Conservation (phyloP, 306 rosid genomes). For the Gleditsia sinensis region DNA sequence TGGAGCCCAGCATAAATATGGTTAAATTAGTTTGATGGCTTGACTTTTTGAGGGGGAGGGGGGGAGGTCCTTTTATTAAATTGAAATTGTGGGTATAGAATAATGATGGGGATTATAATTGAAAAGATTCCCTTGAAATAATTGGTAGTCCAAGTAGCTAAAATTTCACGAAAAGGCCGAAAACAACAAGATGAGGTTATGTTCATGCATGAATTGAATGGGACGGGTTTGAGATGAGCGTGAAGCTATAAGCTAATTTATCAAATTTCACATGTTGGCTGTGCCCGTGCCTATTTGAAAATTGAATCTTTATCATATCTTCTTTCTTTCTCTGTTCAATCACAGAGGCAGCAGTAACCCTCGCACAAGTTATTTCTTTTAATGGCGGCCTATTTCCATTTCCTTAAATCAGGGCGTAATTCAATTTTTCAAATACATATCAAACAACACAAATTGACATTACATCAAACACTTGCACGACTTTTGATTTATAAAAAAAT, state of each 20-base stretch:
- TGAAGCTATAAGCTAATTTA: not conserved
- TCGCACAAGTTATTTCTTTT: conserved; percentile 1
- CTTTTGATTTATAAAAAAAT: too few relatives aligned
- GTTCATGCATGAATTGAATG: conserved; percentile 1
- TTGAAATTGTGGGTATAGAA: conserved; percentile 3
- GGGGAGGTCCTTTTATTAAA: not conserved
- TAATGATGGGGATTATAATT: conserved; percentile 27
- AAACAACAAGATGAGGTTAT: conserved; percentile 2
- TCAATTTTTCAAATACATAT: too few relatives aligned
- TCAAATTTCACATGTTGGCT: conserved; percentile 38
- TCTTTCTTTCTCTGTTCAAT: conserved; percentile 2
- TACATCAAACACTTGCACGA: too few relatives aligned
- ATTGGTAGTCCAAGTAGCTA: conserved; percentile 26
- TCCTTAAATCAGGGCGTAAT: too few relatives aligned
- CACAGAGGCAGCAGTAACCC: conserved; percentile 4
- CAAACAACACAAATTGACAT: too few relatives aligned
- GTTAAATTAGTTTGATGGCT: not conserved
- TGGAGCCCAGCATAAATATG: conserved; percentile 3
- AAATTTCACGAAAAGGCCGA: conserved; percentile 7
- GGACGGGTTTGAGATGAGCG: not conserved
- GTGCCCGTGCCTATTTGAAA: conserved; percentile 2
- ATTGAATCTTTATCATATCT: not conserved
- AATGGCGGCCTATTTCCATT: too few relatives aligned
- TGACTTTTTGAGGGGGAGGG: not conserved
- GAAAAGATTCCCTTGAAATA: conserved; percentile 40